These are phyloP conservation scores for Bacidia rubella DNA, from an alignment of 495 filamentous ascomycete species.

Conservation along the genomic window DNA sequence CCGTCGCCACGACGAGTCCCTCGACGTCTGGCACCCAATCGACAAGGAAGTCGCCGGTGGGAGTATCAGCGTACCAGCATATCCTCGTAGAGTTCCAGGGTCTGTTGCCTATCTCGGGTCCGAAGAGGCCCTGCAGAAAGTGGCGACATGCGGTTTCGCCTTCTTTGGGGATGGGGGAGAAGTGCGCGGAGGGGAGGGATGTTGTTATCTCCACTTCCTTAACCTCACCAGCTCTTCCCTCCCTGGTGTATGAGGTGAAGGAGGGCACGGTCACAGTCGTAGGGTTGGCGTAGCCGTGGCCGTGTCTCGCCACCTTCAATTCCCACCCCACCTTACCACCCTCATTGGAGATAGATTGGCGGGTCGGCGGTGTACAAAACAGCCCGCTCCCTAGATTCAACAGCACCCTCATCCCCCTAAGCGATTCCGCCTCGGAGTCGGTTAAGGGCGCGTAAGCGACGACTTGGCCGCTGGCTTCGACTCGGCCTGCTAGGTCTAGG, in stretches of 20 bases:
- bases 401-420: slow-evolving; percentile 57
- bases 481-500: slow-evolving; percentile 64
- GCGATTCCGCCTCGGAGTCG: slow-evolving; percentile 46
- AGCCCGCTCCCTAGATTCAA: slow-evolving; percentile 69
- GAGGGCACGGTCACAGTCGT: slow-evolving; percentile 26
- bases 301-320: slow-evolving; percentile 74
- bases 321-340: slow-evolving; percentile 30
- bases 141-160: slow-evolving; percentile 45
- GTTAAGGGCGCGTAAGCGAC: slow-evolving; percentile 63
- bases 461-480: slow-evolving; percentile 66
- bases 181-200: background rate
- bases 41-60: slow-evolving; percentile 68
- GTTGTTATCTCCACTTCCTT: slow-evolving; percentile 4
- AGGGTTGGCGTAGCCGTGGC: slow-evolving; percentile 70
- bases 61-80: slow-evolving; percentile 86
- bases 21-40: slow-evolving; percentile 55
- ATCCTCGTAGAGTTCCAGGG: slow-evolving; percentile 57
- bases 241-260: background rate
- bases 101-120: slow-evolving; percentile 32
- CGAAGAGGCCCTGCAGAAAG: background rate
- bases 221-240: background rate
- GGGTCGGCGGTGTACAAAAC: slow-evolving; percentile 65
- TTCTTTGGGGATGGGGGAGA: slow-evolving; percentile 26
- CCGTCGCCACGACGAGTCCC: slow-evolving; percentile 64
- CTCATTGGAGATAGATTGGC: background rate